phyloP scores from a whole-genome alignment of 129 eudicot species.

The Mikania micrantha region DNA sequence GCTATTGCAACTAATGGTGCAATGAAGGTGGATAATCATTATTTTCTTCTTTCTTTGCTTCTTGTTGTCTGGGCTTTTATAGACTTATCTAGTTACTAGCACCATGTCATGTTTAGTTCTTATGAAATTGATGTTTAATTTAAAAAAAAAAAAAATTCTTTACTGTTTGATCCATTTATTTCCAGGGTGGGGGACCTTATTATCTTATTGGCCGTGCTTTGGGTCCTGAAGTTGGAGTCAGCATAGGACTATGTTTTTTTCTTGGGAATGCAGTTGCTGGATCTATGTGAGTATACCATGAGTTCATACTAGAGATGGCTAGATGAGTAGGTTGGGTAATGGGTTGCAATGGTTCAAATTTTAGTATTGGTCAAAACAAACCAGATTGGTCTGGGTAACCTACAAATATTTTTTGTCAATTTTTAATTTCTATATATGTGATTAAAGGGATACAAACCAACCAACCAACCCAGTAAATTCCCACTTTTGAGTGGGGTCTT shows the following conservation, averaged over 20 bases:
- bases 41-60: conserved; percentile 18
- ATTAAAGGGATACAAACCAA: no score
- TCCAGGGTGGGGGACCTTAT: conserved; percentile 97
- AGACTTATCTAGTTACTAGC: neutral
- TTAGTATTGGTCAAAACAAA: neutral
- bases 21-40: conserved; percentile 67
- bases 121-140: neutral
- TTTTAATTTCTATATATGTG: neutral
- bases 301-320: neutral
- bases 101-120: conserved; percentile 7
- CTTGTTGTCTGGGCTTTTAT: neutral
- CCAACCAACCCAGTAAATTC: no score
- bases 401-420: neutral
- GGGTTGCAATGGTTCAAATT: neutral
- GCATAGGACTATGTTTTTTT: conserved; percentile 98
- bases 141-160: no score
- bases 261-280: conserved; percentile 98
- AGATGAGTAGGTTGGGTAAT: neutral
- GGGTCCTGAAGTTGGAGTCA: conserved; percentile 99
- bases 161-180: conserved; percentile 13
- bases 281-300: conserved; percentile 69
- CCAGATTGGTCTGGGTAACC: neutral
- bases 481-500: no score
- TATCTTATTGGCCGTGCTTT: conserved; percentile 99
- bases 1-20: conserved; percentile 99